These are phyloP conservation scores for Myxozyma nipponensis DNA, from an alignment of 805 yeast species.

Conservation along the genomic window DNA sequence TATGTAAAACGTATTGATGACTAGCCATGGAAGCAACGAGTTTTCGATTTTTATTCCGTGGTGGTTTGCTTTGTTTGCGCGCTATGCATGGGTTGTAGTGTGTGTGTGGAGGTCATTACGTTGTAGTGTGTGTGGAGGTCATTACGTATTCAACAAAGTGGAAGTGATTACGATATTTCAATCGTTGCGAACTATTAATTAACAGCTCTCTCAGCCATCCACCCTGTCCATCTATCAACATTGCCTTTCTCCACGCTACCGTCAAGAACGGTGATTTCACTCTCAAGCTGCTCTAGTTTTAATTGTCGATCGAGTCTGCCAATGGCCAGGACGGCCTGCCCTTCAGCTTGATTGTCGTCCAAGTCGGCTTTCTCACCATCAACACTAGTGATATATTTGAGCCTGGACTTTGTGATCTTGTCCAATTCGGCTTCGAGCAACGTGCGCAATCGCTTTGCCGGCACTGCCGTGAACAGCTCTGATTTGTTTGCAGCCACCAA, in stretches of 20 bases:
- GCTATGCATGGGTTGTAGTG: too few relatives aligned
- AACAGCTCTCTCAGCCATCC: slow-evolving; percentile 74
- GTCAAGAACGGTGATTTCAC: slow-evolving; percentile 41
- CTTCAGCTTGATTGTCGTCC: slow-evolving; percentile 5
- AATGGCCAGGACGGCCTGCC: slow-evolving; percentile 6
- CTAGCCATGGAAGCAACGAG: too few relatives aligned
- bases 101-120: too few relatives aligned
- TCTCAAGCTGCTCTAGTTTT: slow-evolving; percentile 20
- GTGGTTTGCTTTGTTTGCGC: too few relatives aligned
- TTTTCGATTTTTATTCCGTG: too few relatives aligned
- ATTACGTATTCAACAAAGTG: too few relatives aligned
- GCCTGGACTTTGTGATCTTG: slow-evolving; percentile 48
- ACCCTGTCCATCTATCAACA: slow-evolving; percentile 60
- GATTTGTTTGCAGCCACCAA: slow-evolving; percentile 79
- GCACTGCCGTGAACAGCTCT: slow-evolving; percentile 80
- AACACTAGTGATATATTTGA: slow-evolving; percentile 45
- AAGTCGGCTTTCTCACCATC: slow-evolving; percentile 9
- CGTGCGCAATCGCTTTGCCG: slow-evolving; percentile 55
- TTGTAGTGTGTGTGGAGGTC: too few relatives aligned
- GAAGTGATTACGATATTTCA: too few relatives aligned
- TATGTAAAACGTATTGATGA: too few relatives aligned
- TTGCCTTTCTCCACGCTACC: slow-evolving; percentile 68
- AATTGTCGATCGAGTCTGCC: slow-evolving; percentile 9
- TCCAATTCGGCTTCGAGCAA: slow-evolving; percentile 63
- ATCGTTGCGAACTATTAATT: too few relatives aligned